phyloP scores from a whole-genome alignment of 148 eudicot species.

The Pouteria glomerata region DNA sequence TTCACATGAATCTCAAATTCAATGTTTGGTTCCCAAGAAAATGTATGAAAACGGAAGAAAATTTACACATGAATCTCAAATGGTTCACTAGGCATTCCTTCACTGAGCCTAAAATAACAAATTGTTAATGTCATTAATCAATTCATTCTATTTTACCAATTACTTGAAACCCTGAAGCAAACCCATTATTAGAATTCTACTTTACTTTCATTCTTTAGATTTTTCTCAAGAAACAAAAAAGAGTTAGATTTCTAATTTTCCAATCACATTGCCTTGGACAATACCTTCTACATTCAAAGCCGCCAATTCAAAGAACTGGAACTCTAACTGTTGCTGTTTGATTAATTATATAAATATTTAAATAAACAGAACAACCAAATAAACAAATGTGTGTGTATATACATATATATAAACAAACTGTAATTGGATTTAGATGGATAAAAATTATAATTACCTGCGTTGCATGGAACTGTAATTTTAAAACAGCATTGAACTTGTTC shows the following conservation, averaged over 20 bases:
- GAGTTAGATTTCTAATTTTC: neutral
- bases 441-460: slow-evolving; percentile 53
- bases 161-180: neutral
- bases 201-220: neutral
- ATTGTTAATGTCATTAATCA: neutral
- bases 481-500: slow-evolving; percentile 59
- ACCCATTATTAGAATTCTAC: neutral
- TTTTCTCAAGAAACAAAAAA: neutral
- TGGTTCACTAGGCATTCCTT: neutral
- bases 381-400: neutral
- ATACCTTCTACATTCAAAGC: neutral
- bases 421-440: neutral
- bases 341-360: neutral
- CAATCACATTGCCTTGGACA: slow-evolving; percentile 7
- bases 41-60: neutral
- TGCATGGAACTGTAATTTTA: slow-evolving; percentile 81
- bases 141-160: neutral
- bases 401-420: neutral
- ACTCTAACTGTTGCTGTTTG: neutral
- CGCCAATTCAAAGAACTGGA: neutral
- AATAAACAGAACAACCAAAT: neutral
- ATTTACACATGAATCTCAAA: neutral
- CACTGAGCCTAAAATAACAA: neutral
- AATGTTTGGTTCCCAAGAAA: slow-evolving; percentile 7
- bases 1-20: neutral